These are phyloP conservation scores for Colletotrichum sansevieriae DNA, from an alignment of 2,329 filamentous ascomycete genomes.

Conservation along the genomic window DNA sequence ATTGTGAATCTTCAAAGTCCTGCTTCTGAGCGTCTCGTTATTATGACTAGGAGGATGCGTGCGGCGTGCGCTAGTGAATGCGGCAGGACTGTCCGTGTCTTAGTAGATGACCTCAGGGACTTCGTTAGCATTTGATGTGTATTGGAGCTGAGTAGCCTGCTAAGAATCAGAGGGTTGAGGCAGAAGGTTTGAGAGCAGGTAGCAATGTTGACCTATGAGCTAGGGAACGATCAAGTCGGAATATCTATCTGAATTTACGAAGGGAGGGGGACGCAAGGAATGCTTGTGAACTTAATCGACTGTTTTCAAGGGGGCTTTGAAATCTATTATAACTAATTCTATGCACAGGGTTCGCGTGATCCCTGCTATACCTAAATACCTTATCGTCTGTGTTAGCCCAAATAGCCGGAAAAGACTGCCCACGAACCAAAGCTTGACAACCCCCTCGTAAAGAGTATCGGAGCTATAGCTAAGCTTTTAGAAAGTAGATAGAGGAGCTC, in stretches of 20 bases:
- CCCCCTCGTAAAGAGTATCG: not conserved
- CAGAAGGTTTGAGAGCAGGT: not conserved
- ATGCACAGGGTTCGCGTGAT: not conserved
- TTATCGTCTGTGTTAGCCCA: not conserved
- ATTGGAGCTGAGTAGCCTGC: not conserved
- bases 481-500: not conserved
- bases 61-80: not conserved
- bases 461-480: not conserved
- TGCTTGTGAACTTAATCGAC: not conserved
- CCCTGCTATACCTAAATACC: not conserved
- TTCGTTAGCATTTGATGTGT: not conserved
- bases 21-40: not conserved
- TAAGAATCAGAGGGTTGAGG: not conserved
- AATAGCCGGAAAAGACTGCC: not conserved
- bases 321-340: not conserved
- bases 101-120: not conserved
- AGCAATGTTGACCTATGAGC: not conserved
- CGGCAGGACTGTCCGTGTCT: not conserved
- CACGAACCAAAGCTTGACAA: not conserved
- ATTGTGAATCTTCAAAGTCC: not conserved
- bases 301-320: not conserved
- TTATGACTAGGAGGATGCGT: not conserved
- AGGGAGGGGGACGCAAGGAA: not conserved
- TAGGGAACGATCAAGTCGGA: not conserved
- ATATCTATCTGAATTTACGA: not conserved